phyloP scores from a whole-genome alignment of 176 grass and related monocot species.

The Avena eriantha region DNA sequence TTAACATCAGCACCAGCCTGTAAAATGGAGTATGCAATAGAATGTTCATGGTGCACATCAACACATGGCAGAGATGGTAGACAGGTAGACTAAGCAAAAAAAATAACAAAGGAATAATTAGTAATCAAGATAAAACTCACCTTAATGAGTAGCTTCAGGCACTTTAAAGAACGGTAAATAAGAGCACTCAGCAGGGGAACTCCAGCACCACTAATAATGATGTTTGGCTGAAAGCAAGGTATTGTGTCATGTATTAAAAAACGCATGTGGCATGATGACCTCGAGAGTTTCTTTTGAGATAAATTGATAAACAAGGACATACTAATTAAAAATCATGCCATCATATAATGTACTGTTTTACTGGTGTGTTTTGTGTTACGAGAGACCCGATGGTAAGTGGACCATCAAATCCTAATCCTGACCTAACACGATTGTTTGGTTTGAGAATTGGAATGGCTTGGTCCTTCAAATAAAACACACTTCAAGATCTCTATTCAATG shows the following conservation, averaged over 20 bases:
- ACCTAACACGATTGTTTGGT: background rate
- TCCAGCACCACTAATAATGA: background rate
- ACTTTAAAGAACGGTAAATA: slow-evolving; percentile 40
- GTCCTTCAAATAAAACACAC: no score
- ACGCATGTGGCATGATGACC: background rate
- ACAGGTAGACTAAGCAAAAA: background rate
- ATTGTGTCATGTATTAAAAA: background rate
- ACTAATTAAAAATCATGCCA: background rate
- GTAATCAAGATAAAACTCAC: slow-evolving; percentile 26
- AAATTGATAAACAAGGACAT: background rate
- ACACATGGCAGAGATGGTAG: background rate
- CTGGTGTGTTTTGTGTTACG: background rate
- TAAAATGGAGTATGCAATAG: slow-evolving; percentile 6
- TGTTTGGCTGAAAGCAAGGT: slow-evolving; percentile 1
- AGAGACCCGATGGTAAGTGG: background rate
- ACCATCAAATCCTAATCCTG: background rate
- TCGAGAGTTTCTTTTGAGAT: background rate
- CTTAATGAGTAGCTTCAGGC: slow-evolving; percentile 52
- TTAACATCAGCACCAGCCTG: slow-evolving; percentile 57
- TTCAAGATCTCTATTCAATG: no score
- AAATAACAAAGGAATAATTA: background rate
- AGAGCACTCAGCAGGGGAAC: slow-evolving; percentile 22
- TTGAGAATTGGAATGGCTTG: no score
- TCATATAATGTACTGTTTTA: background rate
- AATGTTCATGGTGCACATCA: background rate